Conservation (phyloP, 2,329 filamentous ascomycete species). For the Stachybotrys chartarum region DNA sequence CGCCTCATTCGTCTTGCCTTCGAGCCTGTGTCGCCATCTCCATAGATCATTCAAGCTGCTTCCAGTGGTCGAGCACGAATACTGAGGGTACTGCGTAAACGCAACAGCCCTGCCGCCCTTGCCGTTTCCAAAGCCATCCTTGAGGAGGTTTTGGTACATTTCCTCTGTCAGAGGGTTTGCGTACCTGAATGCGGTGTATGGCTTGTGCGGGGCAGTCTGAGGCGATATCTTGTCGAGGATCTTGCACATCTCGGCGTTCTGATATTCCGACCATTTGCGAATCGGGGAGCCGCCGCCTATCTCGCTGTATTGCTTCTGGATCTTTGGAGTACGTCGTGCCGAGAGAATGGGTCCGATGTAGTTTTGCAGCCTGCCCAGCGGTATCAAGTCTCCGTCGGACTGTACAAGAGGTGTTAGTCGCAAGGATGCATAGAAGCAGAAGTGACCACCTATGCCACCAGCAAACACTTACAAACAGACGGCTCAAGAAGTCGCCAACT, state of each 20-base stretch:
- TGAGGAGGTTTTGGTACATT: constrained; percentile 76
- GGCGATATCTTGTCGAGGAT: constrained; percentile 85
- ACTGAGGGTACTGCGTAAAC: constrained; percentile 97
- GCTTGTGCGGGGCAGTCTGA: constrained; percentile 91
- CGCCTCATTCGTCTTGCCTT: constrained; percentile 60
- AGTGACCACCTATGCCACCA: not conserved
- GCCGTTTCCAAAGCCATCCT: constrained; percentile 84
- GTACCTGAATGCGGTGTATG: constrained; percentile 96
- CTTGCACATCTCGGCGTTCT: constrained; percentile 95
- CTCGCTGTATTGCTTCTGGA: constrained; percentile 87
- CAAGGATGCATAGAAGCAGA: not conserved
- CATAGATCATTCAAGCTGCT: constrained; percentile 95
- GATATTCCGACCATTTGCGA: constrained; percentile 94
- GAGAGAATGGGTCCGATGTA: constrained; percentile 89
- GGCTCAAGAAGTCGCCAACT: constrained; percentile 82
- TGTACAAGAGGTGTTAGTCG: constrained; percentile 26
- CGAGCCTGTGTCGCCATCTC: constrained; percentile 88
- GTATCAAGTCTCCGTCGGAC: constrained; percentile 91
- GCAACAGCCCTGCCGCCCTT: constrained; percentile 90
- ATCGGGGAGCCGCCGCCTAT: constrained; percentile 98
- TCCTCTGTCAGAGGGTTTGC: constrained; percentile 89
- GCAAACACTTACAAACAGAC: constrained; percentile 68
- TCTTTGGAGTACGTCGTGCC: constrained; percentile 84
- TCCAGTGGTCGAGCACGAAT: constrained; percentile 95
- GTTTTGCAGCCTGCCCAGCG: constrained; percentile 82